These are phyloP conservation scores for Ophiostoma quercus DNA, from an alignment of 2,329 filamentous ascomycete species.

Conservation along the genomic window DNA sequence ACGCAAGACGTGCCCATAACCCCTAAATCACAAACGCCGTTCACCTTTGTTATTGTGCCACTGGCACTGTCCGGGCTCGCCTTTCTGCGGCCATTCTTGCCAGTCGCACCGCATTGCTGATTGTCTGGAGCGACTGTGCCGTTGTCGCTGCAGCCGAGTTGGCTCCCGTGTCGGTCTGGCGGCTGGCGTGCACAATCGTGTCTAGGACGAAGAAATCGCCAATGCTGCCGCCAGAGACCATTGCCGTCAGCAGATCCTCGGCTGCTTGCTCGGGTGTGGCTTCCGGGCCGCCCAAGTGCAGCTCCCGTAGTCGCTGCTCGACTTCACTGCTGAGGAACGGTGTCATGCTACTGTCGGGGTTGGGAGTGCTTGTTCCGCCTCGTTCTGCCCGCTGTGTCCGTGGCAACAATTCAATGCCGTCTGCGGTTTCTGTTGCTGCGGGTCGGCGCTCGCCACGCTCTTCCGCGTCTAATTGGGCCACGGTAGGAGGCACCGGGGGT, in stretches of 20 bases:
- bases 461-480: constrained; percentile 24
- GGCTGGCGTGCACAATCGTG: constrained; percentile 36
- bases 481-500: constrained; percentile 31
- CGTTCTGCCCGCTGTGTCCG: not conserved
- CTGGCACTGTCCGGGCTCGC: constrained; percentile 32
- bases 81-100: constrained; percentile 35
- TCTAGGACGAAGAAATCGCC: constrained; percentile 51
- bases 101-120: constrained; percentile 51
- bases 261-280: constrained; percentile 32
- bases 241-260: constrained; percentile 43
- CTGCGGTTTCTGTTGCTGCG: constrained; percentile 36
- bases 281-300: constrained; percentile 21
- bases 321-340: constrained; percentile 25
- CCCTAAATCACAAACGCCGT: not conserved
- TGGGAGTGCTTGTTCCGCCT: not conserved
- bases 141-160: constrained; percentile 39
- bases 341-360: not conserved
- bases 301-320: constrained; percentile 18
- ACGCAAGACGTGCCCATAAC: not conserved
- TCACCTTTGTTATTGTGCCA: not conserved
- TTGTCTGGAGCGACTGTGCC: constrained; percentile 49
- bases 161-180: constrained; percentile 41
- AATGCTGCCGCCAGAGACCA: constrained; percentile 52
- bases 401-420: constrained; percentile 43
- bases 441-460: constrained; percentile 15